Conservation (phyloP, 306 rosid genomes). For the Delonix regia region DNA sequence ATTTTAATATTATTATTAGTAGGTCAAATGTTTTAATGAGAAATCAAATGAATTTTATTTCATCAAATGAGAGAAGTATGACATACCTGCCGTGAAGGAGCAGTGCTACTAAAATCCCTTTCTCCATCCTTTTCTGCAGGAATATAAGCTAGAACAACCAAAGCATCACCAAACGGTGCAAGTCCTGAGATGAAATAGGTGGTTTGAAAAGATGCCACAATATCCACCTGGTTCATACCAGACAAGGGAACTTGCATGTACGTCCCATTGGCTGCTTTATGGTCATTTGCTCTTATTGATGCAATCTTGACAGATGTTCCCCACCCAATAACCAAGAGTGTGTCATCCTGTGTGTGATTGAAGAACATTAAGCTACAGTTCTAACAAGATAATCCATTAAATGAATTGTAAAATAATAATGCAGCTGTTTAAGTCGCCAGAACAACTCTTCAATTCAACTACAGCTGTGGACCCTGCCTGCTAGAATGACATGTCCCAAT, state of each 20-base stretch:
- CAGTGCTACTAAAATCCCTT: slow-evolving; percentile 68
- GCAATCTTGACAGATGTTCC: slow-evolving; percentile 86
- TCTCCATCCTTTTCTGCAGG: slow-evolving; percentile 81
- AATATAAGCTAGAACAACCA: slow-evolving; percentile 83
- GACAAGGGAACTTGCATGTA: slow-evolving; percentile 60
- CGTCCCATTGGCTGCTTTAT: slow-evolving; percentile 63
- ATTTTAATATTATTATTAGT: too few species aligned
- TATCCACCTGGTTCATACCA: slow-evolving; percentile 68
- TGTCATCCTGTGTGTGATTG: slow-evolving; percentile 61
- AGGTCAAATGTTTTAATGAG: not conserved
- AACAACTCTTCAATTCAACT: slow-evolving; percentile 23
- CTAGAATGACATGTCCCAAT: slow-evolving; percentile 25
- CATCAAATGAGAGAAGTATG: slow-evolving; percentile 18
- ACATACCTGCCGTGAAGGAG: slow-evolving; percentile 76
- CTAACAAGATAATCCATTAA: not conserved
- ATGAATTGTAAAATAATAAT: not conserved
- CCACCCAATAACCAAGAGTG: slow-evolving; percentile 85
- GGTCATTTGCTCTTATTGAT: slow-evolving; percentile 64
- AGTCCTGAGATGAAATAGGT: slow-evolving; percentile 83
- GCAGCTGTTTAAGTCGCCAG: not conserved
- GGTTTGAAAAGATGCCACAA: slow-evolving; percentile 86
- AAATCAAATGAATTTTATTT: slow-evolving; percentile 27
- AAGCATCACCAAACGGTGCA: slow-evolving; percentile 81
- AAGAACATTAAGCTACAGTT: slow-evolving; percentile 34
- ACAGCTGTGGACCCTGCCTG: slow-evolving; percentile 20